Percentiles rank a stretch among this genome's conserved stretches.
Evolutionary conservation across 192 early-diverging fungal species (phyloP).

Genomic region (Rhizophagus clarus): DNA sequence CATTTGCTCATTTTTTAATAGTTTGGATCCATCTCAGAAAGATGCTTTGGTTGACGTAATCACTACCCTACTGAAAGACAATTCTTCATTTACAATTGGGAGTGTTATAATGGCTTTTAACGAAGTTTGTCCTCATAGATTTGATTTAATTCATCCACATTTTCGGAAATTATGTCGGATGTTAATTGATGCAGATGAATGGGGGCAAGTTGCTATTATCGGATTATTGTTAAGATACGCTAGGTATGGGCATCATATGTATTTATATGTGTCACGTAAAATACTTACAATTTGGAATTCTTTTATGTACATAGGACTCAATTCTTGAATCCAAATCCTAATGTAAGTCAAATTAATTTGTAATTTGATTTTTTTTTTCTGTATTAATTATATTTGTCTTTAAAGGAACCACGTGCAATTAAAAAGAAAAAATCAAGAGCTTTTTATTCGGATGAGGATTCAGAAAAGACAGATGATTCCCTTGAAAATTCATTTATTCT

Average conservation of each 20-base stretch:
- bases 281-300: background rate
- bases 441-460: constrained; percentile 59
- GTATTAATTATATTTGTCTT: constrained; percentile 5
- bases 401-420: constrained; percentile 31
- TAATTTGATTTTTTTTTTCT: background rate
- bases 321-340: constrained; percentile 63
- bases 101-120: constrained; percentile 84
- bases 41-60: constrained; percentile 80
- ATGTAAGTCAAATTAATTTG: constrained; percentile 30
- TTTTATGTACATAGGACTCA: constrained; percentile 23
- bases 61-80: constrained; percentile 75
- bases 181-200: constrained; percentile 91
- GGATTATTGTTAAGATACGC: constrained; percentile 81
- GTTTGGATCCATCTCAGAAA: constrained; percentile 77
- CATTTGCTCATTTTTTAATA: constrained; percentile 36
- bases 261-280: background rate
- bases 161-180: constrained; percentile 86
- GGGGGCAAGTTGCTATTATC: constrained; percentile 90
- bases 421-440: constrained; percentile 43
- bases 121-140: constrained; percentile 81
- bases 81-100: constrained; percentile 85
- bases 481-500: constrained; percentile 40
- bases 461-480: constrained; percentile 42
- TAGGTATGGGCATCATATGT: constrained; percentile 38
- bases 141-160: constrained; percentile 86